These are phyloP conservation scores for Bipolaris bicolor DNA, from an alignment of 2,329 filamentous ascomycete species.

Conservation along the genomic window DNA sequence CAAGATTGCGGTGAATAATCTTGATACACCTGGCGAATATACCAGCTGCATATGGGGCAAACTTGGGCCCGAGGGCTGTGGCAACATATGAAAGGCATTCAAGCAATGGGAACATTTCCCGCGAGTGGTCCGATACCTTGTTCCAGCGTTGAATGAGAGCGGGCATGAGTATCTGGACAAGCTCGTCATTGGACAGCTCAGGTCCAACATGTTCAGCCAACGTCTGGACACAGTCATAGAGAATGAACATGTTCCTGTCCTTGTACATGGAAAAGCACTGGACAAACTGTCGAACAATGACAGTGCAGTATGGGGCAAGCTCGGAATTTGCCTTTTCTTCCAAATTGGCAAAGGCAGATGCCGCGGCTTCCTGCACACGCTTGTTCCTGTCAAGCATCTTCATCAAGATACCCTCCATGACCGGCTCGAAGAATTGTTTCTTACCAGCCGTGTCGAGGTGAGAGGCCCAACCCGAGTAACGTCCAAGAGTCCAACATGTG, in stretches of 20 bases:
- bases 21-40: constrained; percentile 88
- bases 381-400: constrained; percentile 98
- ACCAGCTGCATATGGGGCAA: constrained; percentile 82
- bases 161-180: constrained; percentile 90
- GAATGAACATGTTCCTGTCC: constrained; percentile 97
- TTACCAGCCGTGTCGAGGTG: constrained; percentile 72
- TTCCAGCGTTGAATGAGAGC: constrained; percentile 88
- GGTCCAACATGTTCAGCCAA: constrained; percentile 89
- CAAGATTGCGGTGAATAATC: constrained; percentile 89
- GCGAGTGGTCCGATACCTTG: constrained; percentile 83
- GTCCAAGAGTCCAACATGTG: constrained; percentile 94
- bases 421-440: constrained; percentile 83
- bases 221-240: constrained; percentile 98
- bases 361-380: constrained; percentile 94
- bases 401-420: constrained; percentile 94
- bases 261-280: constrained; percentile 94
- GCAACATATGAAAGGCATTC: constrained; percentile 96
- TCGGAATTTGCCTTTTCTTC: constrained; percentile 89
- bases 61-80: constrained; percentile 79
- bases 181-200: constrained; percentile 76
- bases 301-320: constrained; percentile 82
- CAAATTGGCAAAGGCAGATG: constrained; percentile 92
- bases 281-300: constrained; percentile 92
- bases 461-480: constrained; percentile 92
- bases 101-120: constrained; percentile 92